phyloP scores from a whole-genome alignment of 1,284 basidiomycete genomes.

The Phaffia rhodozyma region DNA sequence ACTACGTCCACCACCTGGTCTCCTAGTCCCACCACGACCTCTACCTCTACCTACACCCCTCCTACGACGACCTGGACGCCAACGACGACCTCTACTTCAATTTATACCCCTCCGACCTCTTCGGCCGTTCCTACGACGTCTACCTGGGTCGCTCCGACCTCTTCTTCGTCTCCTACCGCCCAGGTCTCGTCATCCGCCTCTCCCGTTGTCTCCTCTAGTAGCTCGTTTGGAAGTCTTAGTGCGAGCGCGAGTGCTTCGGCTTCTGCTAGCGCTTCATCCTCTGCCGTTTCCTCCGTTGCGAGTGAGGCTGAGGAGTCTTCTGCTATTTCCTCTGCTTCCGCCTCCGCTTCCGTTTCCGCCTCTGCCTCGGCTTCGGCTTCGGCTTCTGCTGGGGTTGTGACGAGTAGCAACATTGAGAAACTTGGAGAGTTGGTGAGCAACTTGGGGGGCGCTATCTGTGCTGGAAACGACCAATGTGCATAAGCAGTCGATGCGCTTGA shows the following conservation, averaged over 20 bases:
- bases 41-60: slow-evolving; percentile 24
- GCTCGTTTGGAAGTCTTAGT: slow-evolving; percentile 12
- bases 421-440: slow-evolving; percentile 39
- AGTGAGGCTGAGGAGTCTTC: neutral
- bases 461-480: slow-evolving; percentile 52
- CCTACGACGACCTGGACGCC: slow-evolving; percentile 24
- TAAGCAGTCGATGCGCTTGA: slow-evolving; percentile 52
- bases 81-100: slow-evolving; percentile 23
- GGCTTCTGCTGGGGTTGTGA: neutral
- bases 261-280: neutral
- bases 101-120: slow-evolving; percentile 23
- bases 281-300: neutral
- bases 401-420: slow-evolving; percentile 33
- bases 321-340: neutral
- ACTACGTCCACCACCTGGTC: slow-evolving; percentile 27
- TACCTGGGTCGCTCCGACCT: slow-evolving; percentile 10
- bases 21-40: slow-evolving; percentile 22
- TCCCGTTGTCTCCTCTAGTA: slow-evolving; percentile 40
- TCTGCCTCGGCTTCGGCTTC: neutral
- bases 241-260: neutral
- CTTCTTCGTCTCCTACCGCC: neutral
- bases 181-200: slow-evolving; percentile 31
- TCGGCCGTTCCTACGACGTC: slow-evolving; percentile 23
- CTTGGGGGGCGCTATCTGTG: slow-evolving; percentile 42
- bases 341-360: neutral